Evolutionary conservation across 139 green algal species (phyloP), one percentile per base, ranked within the genome.

Genomic region (Raphidocelis subcapitata): DNA sequence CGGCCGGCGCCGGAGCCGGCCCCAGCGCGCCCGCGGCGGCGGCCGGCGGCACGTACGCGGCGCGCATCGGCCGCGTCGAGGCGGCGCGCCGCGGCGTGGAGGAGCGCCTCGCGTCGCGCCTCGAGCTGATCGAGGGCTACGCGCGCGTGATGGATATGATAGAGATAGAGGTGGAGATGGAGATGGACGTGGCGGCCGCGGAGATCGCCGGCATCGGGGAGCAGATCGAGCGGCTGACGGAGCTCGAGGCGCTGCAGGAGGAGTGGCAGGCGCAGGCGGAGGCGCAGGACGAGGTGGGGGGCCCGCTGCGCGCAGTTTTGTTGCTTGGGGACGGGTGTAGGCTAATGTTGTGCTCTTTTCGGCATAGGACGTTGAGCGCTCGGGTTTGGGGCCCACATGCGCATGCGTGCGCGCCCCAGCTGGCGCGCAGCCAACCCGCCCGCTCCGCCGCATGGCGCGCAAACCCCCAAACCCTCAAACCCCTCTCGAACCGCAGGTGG

Each of bases 91-190:
- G n/a, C 4, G 85, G 81, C 47, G 84, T 97, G 49, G 92, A 97
- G 79, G 46, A 88, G 72, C 79, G 91, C 32, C 69, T 95, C 46
- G 57, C 69, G 35, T 80, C 65, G 35, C 70, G 70, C 28, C 67
- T 97, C 5, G 84, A 92, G 74, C 81, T 96, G 67, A 70, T 96
- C 65, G 88, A 97, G 26, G 86, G 82, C 8, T 97, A 97, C 74
- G 72, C 75, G 0, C 84, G 86, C 3, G 86, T 94, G 5, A 86
- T 92, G 51, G 83, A 82, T 72, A 94, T 95, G 89, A 93, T 94
- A 52, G 89, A 92, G 75, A 97, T 97, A n/a, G 91, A 97, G 82
- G 90, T 97, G 44, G 92, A 97, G 70, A 96, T 97, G 87, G 91
- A 95, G 65, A 88, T 91, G 62, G 61, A 72, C 73, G 82, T 93